phyloP scores from a whole-genome alignment of 371 early-diverging fungal species.

The Gilbertella persicaria region DNA sequence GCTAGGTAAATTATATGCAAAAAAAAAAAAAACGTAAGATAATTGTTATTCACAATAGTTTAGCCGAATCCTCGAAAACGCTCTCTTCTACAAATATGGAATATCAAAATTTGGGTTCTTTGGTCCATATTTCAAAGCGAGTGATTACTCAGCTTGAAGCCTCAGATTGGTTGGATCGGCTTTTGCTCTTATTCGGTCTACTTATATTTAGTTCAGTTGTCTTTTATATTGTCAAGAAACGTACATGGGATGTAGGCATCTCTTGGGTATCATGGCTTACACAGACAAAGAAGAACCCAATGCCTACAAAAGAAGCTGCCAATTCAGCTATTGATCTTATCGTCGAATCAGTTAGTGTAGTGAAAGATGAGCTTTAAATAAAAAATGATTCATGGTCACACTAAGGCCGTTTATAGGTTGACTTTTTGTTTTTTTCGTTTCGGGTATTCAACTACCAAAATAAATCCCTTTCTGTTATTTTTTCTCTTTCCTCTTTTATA shows the following conservation, averaged over 20 bases:
- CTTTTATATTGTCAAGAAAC: constrained; percentile 65
- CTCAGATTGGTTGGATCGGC: constrained; percentile 72
- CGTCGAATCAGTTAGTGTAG: constrained; percentile 2
- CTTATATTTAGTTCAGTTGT: constrained; percentile 65
- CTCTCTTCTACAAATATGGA: constrained; percentile 57
- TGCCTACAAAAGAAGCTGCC: neutral
- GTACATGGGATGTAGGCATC: constrained; percentile 69
- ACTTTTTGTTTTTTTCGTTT: too few relatives aligned
- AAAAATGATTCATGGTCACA: too few relatives aligned
- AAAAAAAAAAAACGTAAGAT: neutral
- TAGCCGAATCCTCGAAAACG: constrained; percentile 69
- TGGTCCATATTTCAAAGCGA: constrained; percentile 62
- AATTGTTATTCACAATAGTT: neutral
- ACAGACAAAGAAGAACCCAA: constrained; percentile 11
- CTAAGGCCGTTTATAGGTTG: too few relatives aligned
- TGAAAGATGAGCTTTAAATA: too few relatives aligned
- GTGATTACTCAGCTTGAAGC: constrained; percentile 70
- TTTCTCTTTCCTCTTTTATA: constrained; percentile 3
- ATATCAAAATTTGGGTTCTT: constrained; percentile 63
- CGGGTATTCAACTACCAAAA: too few relatives aligned
- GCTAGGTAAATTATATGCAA: constrained; percentile 51
- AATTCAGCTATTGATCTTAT: neutral
- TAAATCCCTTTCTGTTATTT: neutral
- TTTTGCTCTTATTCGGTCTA: constrained; percentile 66
- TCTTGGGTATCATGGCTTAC: constrained; percentile 55